Evolutionary conservation across 2,329 filamentous ascomycete species (phyloP).

Genomic region (Sporothrix pallida): DNA sequence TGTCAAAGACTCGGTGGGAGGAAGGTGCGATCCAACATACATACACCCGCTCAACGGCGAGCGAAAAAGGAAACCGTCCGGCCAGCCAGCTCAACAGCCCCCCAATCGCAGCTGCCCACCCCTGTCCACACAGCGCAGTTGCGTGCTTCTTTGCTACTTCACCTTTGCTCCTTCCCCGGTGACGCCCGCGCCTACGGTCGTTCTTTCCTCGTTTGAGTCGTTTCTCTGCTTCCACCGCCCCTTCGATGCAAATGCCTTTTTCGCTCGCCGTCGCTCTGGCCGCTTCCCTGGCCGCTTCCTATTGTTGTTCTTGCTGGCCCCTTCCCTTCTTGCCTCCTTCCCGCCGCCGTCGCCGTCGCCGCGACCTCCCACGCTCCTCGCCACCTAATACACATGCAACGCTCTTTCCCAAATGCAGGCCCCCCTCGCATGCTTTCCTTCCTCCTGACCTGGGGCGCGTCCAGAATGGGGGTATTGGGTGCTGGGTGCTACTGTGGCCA

Average conservation of each 20-base stretch:
- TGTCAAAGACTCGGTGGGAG: background rate
- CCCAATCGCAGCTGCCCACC: background rate
- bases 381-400: conserved; percentile 7
- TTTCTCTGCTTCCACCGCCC: conserved; percentile 31
- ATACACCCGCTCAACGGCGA: background rate
- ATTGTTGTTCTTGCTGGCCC: background rate
- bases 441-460: conserved; percentile 26
- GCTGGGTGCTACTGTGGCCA: background rate
- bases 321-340: conserved; percentile 12
- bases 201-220: conserved; percentile 8
- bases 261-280: conserved; percentile 9
- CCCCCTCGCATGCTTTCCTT: conserved; percentile 27
- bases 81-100: background rate
- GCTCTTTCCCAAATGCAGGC: conserved; percentile 25
- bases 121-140: background rate
- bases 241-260: conserved; percentile 33
- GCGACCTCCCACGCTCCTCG: conserved; percentile 19
- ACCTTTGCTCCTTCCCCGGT: conserved; percentile 22
- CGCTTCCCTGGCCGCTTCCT: background rate
- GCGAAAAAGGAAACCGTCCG: conserved; percentile 1
- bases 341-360: background rate
- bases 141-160: background rate
- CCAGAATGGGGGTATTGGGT: background rate
- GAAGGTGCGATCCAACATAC: conserved; percentile 1
- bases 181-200: conserved; percentile 26